A percentile compares a stretch with the other conserved stretches of the same genome.
Conservation (phyloP, 768 basidiomycete genomes). For the Russula dissimulans region DNA sequence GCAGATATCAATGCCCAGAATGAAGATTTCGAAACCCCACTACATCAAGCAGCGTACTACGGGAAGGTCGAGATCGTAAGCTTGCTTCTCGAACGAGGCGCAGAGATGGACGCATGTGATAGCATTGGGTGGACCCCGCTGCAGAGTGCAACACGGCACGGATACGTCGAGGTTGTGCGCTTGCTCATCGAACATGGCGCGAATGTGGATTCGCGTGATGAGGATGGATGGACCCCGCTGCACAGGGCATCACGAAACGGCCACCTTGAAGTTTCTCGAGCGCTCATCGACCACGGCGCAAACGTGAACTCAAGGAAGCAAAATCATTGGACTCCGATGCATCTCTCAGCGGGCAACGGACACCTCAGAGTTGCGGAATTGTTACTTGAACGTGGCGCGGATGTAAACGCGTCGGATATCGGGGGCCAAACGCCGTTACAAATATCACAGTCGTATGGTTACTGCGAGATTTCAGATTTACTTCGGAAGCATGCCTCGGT, state of each 20-base stretch:
- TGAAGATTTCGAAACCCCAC: neutral
- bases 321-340: neutral
- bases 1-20: neutral
- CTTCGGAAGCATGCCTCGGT: neutral
- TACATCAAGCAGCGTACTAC: neutral
- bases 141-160: too few species aligned
- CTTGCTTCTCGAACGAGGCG: neutral
- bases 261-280: too few species aligned
- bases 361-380: neutral
- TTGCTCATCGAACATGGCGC: neutral
- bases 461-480: neutral
- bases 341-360: neutral
- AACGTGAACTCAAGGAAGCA: too few species aligned
- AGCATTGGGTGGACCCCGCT: too few species aligned
- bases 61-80: neutral
- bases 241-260: too few species aligned
- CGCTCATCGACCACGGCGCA: too few species aligned
- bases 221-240: neutral
- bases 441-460: neutral
- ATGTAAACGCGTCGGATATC: neutral
- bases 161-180: too few species aligned
- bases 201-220: neutral
- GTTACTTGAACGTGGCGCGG: neutral
- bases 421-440: neutral
- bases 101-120: too few species aligned